phyloP scores from a whole-genome alignment of 2,329 filamentous ascomycete genomes.

The Aschersonia sp. region DNA sequence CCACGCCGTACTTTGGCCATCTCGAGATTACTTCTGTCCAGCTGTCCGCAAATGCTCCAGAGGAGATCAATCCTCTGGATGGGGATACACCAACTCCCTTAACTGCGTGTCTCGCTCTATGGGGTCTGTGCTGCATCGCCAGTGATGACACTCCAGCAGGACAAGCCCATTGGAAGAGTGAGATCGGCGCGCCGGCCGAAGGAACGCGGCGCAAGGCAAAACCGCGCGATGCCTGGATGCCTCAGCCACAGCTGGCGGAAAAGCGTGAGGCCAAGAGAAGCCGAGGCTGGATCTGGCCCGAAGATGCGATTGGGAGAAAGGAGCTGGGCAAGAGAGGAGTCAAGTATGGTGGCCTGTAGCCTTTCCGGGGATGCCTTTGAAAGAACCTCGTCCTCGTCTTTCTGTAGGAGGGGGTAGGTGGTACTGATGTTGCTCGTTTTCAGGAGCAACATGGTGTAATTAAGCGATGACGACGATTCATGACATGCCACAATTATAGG shows the following conservation, averaged over 20 bases:
- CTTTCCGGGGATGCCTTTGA: neutral
- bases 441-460: too few species aligned
- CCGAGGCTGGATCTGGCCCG: constrained; percentile 62
- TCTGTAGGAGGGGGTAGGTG: too few species aligned
- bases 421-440: too few species aligned
- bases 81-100: constrained; percentile 35
- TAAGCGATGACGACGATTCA: too few species aligned
- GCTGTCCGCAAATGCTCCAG: constrained; percentile 28
- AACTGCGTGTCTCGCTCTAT: constrained; percentile 61
- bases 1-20: constrained; percentile 74
- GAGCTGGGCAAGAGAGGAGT: constrained; percentile 56
- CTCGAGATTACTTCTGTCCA: constrained; percentile 58
- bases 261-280: constrained; percentile 63
- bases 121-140: constrained; percentile 63
- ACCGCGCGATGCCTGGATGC: constrained; percentile 62
- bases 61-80: constrained; percentile 17
- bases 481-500: too few species aligned
- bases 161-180: constrained; percentile 49
- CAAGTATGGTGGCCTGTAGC: constrained; percentile 28
- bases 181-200: constrained; percentile 63
- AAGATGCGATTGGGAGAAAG: constrained; percentile 57
- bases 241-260: constrained; percentile 55
- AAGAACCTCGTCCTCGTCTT: too few species aligned
- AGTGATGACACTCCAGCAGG: constrained; percentile 37
- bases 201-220: constrained; percentile 56